Conservation (phyloP, 805 yeast species). For the Myxozyma lipomycoides region DNA sequence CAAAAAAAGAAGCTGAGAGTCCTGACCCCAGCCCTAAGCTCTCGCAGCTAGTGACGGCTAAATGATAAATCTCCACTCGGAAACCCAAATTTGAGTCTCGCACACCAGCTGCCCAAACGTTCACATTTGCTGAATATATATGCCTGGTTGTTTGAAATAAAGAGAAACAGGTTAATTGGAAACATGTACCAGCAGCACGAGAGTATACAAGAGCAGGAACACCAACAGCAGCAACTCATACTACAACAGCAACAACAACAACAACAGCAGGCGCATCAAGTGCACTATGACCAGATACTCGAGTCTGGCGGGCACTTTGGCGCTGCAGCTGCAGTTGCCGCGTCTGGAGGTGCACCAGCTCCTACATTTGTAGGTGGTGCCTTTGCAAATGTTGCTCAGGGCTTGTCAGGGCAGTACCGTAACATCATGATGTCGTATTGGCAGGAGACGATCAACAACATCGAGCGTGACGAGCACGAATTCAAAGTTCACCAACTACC, state of each 20-base stretch:
- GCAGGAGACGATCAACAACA: conserved; percentile 91
- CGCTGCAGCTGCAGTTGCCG: conserved; percentile 29
- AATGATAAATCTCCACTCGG: no score
- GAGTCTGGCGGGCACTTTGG: conserved; percentile 30
- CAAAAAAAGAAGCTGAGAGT: no score
- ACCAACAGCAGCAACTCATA: no score
- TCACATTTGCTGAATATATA: no score
- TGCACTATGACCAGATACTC: conserved; percentile 25
- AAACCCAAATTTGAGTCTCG: no score
- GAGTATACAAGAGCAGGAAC: no score
- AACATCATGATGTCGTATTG: conserved; percentile 93
- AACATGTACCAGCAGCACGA: no score
- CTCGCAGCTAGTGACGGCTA: no score
- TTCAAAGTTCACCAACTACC: conserved; percentile 94
- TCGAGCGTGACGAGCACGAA: conserved; percentile 85
- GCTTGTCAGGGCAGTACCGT: conserved; percentile 73
- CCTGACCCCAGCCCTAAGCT: no score
- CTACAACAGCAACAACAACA: conserved; percentile 7
- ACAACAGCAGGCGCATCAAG: conserved; percentile 4
- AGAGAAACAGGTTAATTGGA: no score
- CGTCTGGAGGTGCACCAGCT: conserved; percentile 29
- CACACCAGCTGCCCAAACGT: no score
- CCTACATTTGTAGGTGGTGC: conserved; percentile 49
- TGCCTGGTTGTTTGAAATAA: no score
- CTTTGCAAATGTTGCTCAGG: conserved; percentile 89